phyloP scores from a whole-genome alignment of 257 asterid species.

The Solanum ossicruentum region DNA sequence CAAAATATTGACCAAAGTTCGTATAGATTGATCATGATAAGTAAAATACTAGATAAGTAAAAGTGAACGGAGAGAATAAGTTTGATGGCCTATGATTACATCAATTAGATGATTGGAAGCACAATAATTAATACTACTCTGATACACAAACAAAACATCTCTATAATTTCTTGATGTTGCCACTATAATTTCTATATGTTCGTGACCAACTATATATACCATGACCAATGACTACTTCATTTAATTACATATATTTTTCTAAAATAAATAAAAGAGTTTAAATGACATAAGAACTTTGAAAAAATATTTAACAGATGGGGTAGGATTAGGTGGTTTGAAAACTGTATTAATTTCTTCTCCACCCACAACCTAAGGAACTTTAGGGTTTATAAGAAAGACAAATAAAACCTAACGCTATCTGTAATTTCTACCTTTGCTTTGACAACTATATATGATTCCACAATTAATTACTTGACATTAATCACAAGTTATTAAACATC shows the following conservation, averaged over 20 bases:
- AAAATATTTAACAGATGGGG: conserved; percentile 1
- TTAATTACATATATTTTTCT: neutral
- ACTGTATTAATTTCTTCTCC: neutral
- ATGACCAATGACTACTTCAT: neutral
- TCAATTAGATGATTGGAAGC: neutral
- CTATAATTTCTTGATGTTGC: neutral
- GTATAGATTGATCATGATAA: no score
- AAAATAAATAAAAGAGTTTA: neutral
- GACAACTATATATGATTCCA: conserved; percentile 4
- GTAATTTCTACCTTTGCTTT: neutral
- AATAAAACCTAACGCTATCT: neutral
- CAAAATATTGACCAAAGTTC: no score
- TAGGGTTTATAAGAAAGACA: neutral
- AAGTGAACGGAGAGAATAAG: no score
- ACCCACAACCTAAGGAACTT: neutral
- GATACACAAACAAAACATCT: neutral
- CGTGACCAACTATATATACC: neutral
- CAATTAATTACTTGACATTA: neutral
- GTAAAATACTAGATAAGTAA: no score
- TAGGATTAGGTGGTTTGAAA: conserved; percentile 8
- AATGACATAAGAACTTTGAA: conserved; percentile 16
- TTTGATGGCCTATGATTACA: neutral
- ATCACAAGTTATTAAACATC: neutral
- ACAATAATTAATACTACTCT: neutral
- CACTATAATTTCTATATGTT: neutral